phyloP scores from a whole-genome alignment of 116 monocot genomes.

The Zostera marina region DNA sequence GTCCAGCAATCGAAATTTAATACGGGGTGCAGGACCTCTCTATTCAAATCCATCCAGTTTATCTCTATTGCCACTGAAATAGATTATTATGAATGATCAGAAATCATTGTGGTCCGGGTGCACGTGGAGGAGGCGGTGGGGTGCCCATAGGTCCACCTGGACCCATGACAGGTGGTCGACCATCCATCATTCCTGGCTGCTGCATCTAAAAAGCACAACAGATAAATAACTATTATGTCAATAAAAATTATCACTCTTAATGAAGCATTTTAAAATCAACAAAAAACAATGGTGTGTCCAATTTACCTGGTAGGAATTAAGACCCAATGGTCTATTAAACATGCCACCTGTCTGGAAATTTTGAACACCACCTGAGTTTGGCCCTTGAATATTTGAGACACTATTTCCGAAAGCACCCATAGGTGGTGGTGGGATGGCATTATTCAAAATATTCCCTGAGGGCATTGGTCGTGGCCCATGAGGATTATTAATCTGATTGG shows the following conservation, averaged over 20 bases:
- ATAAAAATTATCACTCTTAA: background rate
- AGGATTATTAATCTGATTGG: conserved; percentile 54
- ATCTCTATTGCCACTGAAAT: too few species aligned
- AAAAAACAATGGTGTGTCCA: background rate
- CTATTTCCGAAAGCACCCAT: conserved; percentile 42
- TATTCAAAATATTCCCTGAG: conserved; percentile 18
- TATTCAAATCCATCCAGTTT: too few species aligned
- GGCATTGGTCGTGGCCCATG: conserved; percentile 52
- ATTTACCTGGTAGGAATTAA: conserved; percentile 62
- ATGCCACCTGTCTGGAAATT: conserved; percentile 43
- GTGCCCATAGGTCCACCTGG: conserved; percentile 49
- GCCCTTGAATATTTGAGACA: conserved; percentile 40
- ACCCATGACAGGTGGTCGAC: conserved; percentile 30
- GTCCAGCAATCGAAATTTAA: too few species aligned
- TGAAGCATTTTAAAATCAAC: background rate
- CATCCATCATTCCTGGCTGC: conserved; percentile 71
- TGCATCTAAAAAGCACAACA: background rate
- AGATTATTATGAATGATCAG: too few species aligned
- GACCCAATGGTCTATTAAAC: conserved; percentile 57
- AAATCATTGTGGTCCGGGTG: conserved; percentile 31
- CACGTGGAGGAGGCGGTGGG: conserved; percentile 45
- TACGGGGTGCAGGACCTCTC: too few species aligned
- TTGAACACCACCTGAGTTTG: conserved; percentile 27
- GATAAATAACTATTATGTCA: background rate
- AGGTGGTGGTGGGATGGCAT: conserved; percentile 14